Base-by-base conservation (phyloP, 31 red algal genomes). In the Endocladia muricata region DNA sequence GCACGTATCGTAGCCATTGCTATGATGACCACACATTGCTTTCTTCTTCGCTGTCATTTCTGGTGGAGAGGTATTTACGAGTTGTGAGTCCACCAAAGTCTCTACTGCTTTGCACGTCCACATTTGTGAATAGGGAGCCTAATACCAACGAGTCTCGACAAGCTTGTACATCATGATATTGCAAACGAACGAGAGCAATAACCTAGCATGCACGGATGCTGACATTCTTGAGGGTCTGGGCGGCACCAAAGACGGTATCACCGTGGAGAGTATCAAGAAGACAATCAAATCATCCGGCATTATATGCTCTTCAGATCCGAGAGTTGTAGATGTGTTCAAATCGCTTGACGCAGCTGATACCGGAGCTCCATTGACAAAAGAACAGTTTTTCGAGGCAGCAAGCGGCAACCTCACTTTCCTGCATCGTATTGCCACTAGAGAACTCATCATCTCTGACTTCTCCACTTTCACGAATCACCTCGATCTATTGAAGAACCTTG, bases 381-480 rank as follows among this genome's bases (percentile, higher is more conserved):
- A 51, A 2, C n/a, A 80, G 7, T 76, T 85, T 23, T 41, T 62
- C 4, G 8, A 33, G 3, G n/a, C 17, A 36, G 51, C 61, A 39
- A 35, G 36, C 0, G 55, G 43, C 9, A 76, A 74, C 41, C 29
- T 66, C 29, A 64, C 59, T 17, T 36, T 85, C 34, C 70, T 85
- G 1, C 68, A 85, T 54, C 41, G 48, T n/a, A 55, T 85, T 33
- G 81, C 81, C 0, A 37, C 68, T 2, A 55, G n/a, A 38, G 70
- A 85, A 37, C 70, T 85, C 32, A 56, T 35, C n/a, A 55, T 85
- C 1, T 37, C 41, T 31, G 47, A 85, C 25, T 85, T 85, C 35
- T 23, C 26, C 6, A 22, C 42, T 2, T 85, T 85, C 36, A 32
- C 37, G 32, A 21, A 60, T 54, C 68, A 76, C 37, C 49, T 85